Evolutionary conservation across 768 basidiomycete species (phyloP).

Genomic region (Psilocybe sp.): DNA sequence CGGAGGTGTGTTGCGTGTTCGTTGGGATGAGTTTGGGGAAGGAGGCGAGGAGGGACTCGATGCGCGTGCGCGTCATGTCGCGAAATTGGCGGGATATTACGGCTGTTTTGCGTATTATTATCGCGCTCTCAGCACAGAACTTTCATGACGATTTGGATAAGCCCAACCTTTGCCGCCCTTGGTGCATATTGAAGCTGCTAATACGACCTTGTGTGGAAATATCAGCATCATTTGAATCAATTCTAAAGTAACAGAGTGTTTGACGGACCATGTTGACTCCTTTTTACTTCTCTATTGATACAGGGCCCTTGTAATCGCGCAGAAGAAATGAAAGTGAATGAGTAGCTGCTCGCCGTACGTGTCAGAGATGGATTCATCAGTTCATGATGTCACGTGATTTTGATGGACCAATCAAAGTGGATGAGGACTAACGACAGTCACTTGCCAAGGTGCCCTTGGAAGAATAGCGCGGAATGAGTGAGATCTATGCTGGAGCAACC

Average conservation of each 20-base stretch:
- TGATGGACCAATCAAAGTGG: too few relatives aligned
- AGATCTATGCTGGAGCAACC: too few relatives aligned
- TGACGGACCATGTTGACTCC: background rate
- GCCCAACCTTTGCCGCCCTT: slow-evolving; percentile 88
- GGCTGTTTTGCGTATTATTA: slow-evolving; percentile 44
- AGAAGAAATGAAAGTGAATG: too few relatives aligned
- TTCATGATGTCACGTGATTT: too few relatives aligned
- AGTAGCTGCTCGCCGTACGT: too few relatives aligned
- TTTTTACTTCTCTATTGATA: too few relatives aligned
- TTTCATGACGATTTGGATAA: background rate
- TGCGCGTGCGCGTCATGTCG: slow-evolving; percentile 86
- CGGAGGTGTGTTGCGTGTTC: slow-evolving; percentile 94
- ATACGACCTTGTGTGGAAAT: slow-evolving; percentile 61
- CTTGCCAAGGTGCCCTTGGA: too few relatives aligned
- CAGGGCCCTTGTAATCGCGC: too few relatives aligned
- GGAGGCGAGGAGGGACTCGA: slow-evolving; percentile 93
- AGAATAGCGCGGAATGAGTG: too few relatives aligned
- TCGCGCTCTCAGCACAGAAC: background rate
- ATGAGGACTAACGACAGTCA: too few relatives aligned
- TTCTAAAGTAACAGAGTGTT: background rate
- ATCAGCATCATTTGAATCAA: background rate
- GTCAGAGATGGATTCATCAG: too few relatives aligned
- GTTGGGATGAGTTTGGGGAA: slow-evolving; percentile 97
- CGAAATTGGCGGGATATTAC: slow-evolving; percentile 96
- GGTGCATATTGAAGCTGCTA: slow-evolving; percentile 93